Percentiles rank a stretch among this genome's conserved stretches.
phyloP scores from a whole-genome alignment of 164 flowering plant species.

The Santalum album region DNA sequence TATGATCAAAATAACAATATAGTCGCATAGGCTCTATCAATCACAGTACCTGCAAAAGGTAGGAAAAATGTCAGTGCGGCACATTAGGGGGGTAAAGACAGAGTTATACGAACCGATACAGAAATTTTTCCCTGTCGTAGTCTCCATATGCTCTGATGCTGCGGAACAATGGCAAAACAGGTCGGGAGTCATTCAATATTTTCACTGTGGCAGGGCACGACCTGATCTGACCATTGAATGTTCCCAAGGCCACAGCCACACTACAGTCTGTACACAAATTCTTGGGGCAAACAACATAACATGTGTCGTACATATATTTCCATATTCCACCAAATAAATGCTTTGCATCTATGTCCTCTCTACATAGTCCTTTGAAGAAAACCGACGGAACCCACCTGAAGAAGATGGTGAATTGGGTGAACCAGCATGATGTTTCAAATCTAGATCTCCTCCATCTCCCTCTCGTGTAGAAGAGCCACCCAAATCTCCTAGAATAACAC shows the following conservation, averaged over 20 bases:
- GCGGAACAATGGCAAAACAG: constrained; percentile 44
- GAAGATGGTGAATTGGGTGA: constrained; percentile 77
- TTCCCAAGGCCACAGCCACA: constrained; percentile 78
- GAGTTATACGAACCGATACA: constrained; percentile 89
- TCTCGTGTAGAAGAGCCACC: constrained; percentile 59
- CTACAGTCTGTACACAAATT: constrained; percentile 56
- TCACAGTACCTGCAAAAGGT: constrained; percentile 37
- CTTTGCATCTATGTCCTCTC: constrained; percentile 64
- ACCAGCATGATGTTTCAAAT: constrained; percentile 39
- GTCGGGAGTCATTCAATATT: constrained; percentile 63
- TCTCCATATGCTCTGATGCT: constrained; percentile 59
- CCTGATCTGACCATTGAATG: constrained; percentile 51
- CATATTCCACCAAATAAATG: constrained; percentile 61
- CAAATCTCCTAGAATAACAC: constrained; percentile 51
- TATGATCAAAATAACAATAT: not conserved
- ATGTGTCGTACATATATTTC: constrained; percentile 43
- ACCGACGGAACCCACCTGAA: constrained; percentile 99
- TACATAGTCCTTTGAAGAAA: constrained; percentile 88
- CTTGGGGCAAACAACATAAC: constrained; percentile 49
- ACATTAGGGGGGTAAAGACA: constrained; percentile 38
- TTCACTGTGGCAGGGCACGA: constrained; percentile 52
- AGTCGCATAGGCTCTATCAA: not conserved
- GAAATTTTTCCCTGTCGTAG: constrained; percentile 40
- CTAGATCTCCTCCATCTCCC: constrained; percentile 53
- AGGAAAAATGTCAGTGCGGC: constrained; percentile 40